These are phyloP conservation scores for Trichaptum fuscoviolaceum DNA, from an alignment of 768 basidiomycete genomes.

Conservation along the genomic window DNA sequence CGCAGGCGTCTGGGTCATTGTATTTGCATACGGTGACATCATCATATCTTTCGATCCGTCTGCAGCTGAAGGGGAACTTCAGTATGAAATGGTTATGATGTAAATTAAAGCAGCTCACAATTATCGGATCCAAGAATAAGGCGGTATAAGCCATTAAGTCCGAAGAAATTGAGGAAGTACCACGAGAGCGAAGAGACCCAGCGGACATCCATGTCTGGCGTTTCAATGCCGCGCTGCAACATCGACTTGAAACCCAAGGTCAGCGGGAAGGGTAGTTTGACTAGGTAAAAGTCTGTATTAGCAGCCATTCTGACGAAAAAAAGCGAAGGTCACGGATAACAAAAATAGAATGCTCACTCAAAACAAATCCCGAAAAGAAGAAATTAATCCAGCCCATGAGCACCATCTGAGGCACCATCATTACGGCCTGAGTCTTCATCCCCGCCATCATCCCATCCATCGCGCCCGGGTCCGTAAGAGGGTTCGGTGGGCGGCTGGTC, in stretches of 20 bases:
- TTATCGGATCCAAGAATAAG: conserved; percentile 89
- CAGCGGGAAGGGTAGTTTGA: conserved; percentile 94
- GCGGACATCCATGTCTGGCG: conserved; percentile 94
- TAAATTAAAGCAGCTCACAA: conserved; percentile 42
- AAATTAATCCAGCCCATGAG: conserved; percentile 99
- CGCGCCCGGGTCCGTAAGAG: conserved; percentile 80
- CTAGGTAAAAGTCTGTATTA: conserved; percentile 34
- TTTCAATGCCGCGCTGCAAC: conserved; percentile 93
- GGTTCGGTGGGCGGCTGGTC: conserved; percentile 62
- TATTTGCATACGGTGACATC: conserved; percentile 58
- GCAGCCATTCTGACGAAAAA: conserved; percentile 9
- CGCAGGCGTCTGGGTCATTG: conserved; percentile 38
- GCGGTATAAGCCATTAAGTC: conserved; percentile 91
- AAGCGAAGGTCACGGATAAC: conserved; percentile 4
- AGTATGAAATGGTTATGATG: conserved; percentile 12
- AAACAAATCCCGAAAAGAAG: conserved; percentile 98
- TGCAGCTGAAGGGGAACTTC: conserved; percentile 45
- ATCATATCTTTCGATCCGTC: conserved; percentile 75
- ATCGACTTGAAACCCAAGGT: conserved; percentile 97
- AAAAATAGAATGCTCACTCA: conserved; percentile 60
- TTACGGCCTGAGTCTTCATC: conserved; percentile 98
- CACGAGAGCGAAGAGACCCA: conserved; percentile 99
- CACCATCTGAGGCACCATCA: conserved; percentile 98
- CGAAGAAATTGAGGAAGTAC: conserved; percentile 99
- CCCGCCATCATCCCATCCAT: conserved; percentile 99